Evolutionary conservation across 768 basidiomycete genomes (phyloP).

Genomic region (Tylopilus vinaceipallidus): DNA sequence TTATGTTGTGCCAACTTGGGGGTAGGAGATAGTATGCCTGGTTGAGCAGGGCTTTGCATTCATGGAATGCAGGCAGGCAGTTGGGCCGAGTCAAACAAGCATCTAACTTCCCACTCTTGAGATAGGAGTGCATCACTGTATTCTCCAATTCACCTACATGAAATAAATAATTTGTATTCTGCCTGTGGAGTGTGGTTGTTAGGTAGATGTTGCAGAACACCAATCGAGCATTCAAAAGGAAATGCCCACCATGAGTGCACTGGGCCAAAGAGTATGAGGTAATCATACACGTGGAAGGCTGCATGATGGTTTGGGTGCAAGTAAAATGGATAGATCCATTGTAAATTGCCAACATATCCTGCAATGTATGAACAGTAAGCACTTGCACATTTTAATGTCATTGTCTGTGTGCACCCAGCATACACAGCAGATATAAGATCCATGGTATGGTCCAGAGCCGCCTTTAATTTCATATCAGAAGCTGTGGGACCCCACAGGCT

Average conservation of each 20-base stretch:
- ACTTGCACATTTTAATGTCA: neutral
- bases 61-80: conserved; percentile 11
- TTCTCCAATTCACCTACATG: conserved; percentile 6
- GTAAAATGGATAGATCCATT: conserved; percentile 8
- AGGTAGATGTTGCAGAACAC: conserved; percentile 17
- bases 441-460: too few relatives aligned
- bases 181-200: conserved; percentile 17
- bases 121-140: conserved; percentile 16
- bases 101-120: conserved; percentile 11
- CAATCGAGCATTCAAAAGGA: conserved; percentile 25
- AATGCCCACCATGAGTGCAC: conserved; percentile 33
- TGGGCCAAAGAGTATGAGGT: conserved; percentile 38
- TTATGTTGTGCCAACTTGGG: too few relatives aligned
- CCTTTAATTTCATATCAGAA: too few relatives aligned
- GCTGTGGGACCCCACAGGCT: neutral
- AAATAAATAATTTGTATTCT: neutral
- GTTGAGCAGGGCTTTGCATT: conserved; percentile 22
- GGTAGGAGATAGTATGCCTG: too few relatives aligned
- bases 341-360: conserved; percentile 18
- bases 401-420: too few relatives aligned
- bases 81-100: conserved; percentile 17
- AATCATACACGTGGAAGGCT: conserved; percentile 32
- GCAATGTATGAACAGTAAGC: conserved; percentile 18
- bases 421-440: conserved; percentile 1
- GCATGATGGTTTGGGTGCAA: conserved; percentile 32